phyloP scores from a whole-genome alignment of 192 early-diverging fungal genomes.

The Linnemannia zychae region DNA sequence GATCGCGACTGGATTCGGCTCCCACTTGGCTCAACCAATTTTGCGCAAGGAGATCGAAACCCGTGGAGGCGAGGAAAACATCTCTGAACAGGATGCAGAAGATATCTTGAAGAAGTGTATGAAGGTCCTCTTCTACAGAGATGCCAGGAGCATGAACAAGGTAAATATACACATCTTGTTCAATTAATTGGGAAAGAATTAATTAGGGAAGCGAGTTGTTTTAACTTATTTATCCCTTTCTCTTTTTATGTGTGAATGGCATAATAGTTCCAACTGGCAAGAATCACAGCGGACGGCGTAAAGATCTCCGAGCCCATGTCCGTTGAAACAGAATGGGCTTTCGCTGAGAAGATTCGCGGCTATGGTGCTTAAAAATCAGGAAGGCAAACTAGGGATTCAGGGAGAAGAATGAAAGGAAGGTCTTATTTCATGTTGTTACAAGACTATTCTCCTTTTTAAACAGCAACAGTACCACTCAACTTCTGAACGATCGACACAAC shows the following conservation, averaged over 20 bases:
- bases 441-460: not conserved
- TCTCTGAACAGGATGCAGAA: slow-evolving; percentile 92
- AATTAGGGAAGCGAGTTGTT: not conserved
- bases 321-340: slow-evolving; percentile 90
- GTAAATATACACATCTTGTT: slow-evolving; percentile 55
- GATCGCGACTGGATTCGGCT: slow-evolving; percentile 96
- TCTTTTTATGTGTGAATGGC: not conserved
- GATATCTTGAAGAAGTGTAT: slow-evolving; percentile 90
- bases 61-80: slow-evolving; percentile 75
- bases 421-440: not conserved
- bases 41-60: slow-evolving; percentile 93
- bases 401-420: not conserved
- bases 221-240: too few relatives aligned
- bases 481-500: not conserved
- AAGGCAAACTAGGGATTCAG: not conserved
- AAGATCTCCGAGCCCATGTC: slow-evolving; percentile 90
- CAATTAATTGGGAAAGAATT: not conserved
- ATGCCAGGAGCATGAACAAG: slow-evolving; percentile 93
- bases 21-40: slow-evolving; percentile 90
- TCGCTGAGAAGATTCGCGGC: slow-evolving; percentile 85
- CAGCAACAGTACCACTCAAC: not conserved
- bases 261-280: slow-evolving; percentile 90
- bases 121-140: slow-evolving; percentile 95
- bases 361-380: slow-evolving; percentile 74
- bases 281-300: slow-evolving; percentile 85